A percentile compares a stretch with the other conserved stretches of the same genome.
Conservation (phyloP, 2,329 filamentous ascomycete genomes). For the Sclerotinia trifoliorum region DNA sequence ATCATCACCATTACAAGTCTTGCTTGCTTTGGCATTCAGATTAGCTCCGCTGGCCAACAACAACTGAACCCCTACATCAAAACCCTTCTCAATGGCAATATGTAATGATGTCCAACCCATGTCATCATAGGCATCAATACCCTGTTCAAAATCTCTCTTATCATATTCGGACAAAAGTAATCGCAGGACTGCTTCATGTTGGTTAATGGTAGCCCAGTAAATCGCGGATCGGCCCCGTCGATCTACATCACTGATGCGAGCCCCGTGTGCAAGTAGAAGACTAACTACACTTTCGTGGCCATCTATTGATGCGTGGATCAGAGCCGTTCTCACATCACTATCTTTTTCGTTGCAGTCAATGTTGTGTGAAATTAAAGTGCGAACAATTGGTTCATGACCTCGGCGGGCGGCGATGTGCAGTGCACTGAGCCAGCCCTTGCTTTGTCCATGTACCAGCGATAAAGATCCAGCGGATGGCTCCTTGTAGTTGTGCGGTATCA, state of each 20-base stretch:
- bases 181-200: neutral
- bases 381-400: conserved; percentile 4
- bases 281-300: neutral
- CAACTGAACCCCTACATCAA: conserved; percentile 23
- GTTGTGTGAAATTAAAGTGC: neutral
- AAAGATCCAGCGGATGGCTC: neutral
- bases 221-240: neutral
- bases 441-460: neutral
- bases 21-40: conserved; percentile 18
- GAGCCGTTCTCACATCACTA: neutral
- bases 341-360: neutral
- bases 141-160: neutral
- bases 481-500: neutral
- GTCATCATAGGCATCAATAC: conserved; percentile 23
- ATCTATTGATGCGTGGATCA: conserved; percentile 3
- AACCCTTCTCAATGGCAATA: conserved; percentile 26
- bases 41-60: conserved; percentile 25
- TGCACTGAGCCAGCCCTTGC: neutral
- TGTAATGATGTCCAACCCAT: conserved; percentile 26
- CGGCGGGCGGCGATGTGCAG: conserved; percentile 2
- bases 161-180: neutral
- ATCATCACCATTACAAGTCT: neutral
- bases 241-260: conserved; percentile 5
- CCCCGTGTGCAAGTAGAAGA: neutral
- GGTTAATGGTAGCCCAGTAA: neutral